These are phyloP conservation scores for Coniferiporia weirii DNA, from an alignment of 1,284 basidiomycete genomes.

Conservation along the genomic window DNA sequence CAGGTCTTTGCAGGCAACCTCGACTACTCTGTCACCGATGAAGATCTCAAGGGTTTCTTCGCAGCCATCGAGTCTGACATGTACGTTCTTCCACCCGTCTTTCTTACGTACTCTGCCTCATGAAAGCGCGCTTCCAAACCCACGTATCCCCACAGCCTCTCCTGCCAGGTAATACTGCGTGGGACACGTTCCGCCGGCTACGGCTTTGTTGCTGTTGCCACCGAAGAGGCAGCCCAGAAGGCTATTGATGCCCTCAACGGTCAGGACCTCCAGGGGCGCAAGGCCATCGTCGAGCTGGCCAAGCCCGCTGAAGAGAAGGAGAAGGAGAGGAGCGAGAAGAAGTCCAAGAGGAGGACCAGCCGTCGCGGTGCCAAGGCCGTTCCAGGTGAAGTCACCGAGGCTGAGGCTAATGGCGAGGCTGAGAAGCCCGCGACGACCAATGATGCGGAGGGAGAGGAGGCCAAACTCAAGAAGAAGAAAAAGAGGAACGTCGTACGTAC, in stretches of 20 bases:
- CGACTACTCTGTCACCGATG: conserved; percentile 83
- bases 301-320: conserved; percentile 84
- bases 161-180: conserved; percentile 77
- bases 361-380: conserved; percentile 79
- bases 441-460: conserved; percentile 47
- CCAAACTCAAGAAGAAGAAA: conserved; percentile 80
- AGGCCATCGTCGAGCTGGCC: conserved; percentile 84
- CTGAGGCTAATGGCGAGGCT: conserved; percentile 75
- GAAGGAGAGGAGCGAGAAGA: conserved; percentile 73
- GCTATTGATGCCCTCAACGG: conserved; percentile 85
- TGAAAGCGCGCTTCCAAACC: not conserved
- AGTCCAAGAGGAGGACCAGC: conserved; percentile 69
- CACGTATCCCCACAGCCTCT: conserved; percentile 40
- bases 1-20: conserved; percentile 87
- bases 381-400: conserved; percentile 79
- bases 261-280: conserved; percentile 82
- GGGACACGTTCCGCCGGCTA: conserved; percentile 82
- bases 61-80: conserved; percentile 75
- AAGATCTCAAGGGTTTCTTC: conserved; percentile 87
- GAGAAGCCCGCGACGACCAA: conserved; percentile 44
- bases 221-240: conserved; percentile 76
- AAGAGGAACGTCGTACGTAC: conserved; percentile 64
- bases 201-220: conserved; percentile 84
- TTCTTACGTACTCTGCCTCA: not conserved
- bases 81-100: conserved; percentile 42